Evolutionary conservation across 2,329 filamentous ascomycete genomes (phyloP), one percentile per base, ranked within the genome.

Genomic region (Apiospora arundinis): DNA sequence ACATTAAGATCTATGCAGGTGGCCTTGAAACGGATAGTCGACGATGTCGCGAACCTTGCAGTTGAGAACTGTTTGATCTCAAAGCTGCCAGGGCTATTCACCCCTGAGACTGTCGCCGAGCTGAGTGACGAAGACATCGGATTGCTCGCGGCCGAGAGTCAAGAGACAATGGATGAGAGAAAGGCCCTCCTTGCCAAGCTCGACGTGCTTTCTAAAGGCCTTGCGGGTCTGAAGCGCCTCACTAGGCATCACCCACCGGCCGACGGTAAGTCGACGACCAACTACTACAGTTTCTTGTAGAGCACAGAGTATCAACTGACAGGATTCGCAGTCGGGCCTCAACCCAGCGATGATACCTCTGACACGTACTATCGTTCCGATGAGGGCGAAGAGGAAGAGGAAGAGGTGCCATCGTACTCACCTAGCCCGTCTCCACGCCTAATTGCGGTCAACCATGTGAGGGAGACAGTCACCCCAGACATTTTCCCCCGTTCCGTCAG

Each of bases 141-240:
- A 2, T 49, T 56, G 1, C 73, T 79, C n/a, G 78, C 74, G 9
- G 70, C 70, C 12, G 78, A 80, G 69, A 73, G 60, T 25, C 40
- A 70, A 16, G 73, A 75, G 9, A 72, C 71, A 5, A 18, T 67
- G 3, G 60, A 69, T 1, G 74, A 76, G 52, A 73, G 78, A 12
- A n/a, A n/a, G 2, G 66, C 63, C 1, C 73, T 79, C 5, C 70
- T 60, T 9, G 76, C 78, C 46, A 80, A 82, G 60, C 72, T 78
- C 23, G 66, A 52, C 6, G 68, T 70, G n/a, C 46, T 72, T 18
- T 45, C 40, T 5, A 49, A 66, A 11, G 42, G 67, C 4, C 56
- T 71, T 25, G 37, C 9, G 2, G 70, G 69, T 21, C 32, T 71
- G 49, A 71, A 65, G 32, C 70, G 46, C 42, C 42, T 71, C 3